These are phyloP conservation scores for Halocafeteria seosinensis DNA, from an alignment of 108 stramenopile genomes.

Conservation along the genomic window DNA sequence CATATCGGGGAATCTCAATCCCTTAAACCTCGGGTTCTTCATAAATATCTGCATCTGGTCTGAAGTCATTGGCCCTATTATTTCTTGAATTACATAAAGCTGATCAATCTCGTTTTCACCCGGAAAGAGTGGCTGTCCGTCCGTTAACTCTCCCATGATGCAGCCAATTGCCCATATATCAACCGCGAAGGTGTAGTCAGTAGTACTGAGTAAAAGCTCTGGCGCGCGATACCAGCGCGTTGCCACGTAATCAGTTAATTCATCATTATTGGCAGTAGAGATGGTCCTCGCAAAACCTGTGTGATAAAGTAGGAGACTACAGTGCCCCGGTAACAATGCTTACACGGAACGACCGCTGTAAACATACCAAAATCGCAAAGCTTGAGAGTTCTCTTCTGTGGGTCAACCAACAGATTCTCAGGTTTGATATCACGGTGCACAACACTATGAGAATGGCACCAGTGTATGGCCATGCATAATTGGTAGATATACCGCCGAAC, in stretches of 20 bases:
- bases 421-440: conserved; percentile 54
- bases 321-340: too few relatives aligned
- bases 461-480: conserved; percentile 44
- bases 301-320: too few relatives aligned
- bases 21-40: conserved; percentile 38
- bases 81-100: conserved; percentile 46
- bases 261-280: conserved; percentile 2
- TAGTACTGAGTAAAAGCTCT: conserved; percentile 43
- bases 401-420: conserved; percentile 40
- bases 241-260: conserved; percentile 47
- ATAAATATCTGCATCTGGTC: conserved; percentile 37
- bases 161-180: conserved; percentile 53
- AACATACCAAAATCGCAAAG: conserved; percentile 57
- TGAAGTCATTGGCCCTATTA: conserved; percentile 17
- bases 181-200: conserved; percentile 31
- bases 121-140: conserved; percentile 49
- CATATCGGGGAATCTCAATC: conserved; percentile 47
- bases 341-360: too few relatives aligned
- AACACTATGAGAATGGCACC: conserved; percentile 41
- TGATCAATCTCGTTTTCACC: conserved; percentile 52
- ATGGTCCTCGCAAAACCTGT: conserved; percentile 35
- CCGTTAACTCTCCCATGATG: conserved; percentile 50
- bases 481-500: conserved; percentile 33
- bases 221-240: conserved; percentile 54
- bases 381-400: conserved; percentile 30